Evolutionary conservation across 345 rosid species (phyloP), one percentile per base, ranked within the genome.

Genomic region (Pistacia integerrima): DNA sequence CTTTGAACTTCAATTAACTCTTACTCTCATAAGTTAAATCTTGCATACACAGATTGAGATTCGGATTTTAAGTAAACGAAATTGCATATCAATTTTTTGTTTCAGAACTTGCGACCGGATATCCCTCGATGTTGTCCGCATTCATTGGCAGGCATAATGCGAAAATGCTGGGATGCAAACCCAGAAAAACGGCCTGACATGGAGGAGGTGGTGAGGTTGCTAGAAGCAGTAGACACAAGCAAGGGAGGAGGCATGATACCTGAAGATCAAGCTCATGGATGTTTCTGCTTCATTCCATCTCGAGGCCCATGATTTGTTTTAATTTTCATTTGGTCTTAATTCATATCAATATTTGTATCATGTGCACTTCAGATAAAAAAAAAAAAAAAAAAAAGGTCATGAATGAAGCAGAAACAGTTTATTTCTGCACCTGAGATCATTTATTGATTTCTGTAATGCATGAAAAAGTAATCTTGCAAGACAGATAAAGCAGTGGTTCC

Each of bases 181-280:
- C 85, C 88, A 0, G 91, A 89, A 64, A 91, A 70, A 78, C 92
- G 97, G 17, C 97, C 90, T 28, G 92, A 90, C 73, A 92, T 92
- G 97, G 90, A 85, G 6, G 91, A 90, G 74, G 97, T 90, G 18
- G 97, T 88, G 84, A 87, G 74, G 69, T 75, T 89, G 76, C 84
- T 92, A 30, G 92, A 92, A 80, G 90, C 86, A 0, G 85, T 92
- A 35, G 91, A 92, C 80, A 90, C 92, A 49, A 90, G 90, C 89
- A 92, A 86, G 84, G 97, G 97, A 54, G 97, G 97, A 70, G 97
- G 97, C 76, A 92, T 92, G 97, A 92, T 90, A 72, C 90, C 97
- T 8, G 95, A 90, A 41, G 97, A 87, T 82, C 90, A 89, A 79
- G 78, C 87, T 63, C 76, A 67, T 17, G 90, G 91, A 14, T 92